Conservation (phyloP, 805 yeast species). For the Candida endomychidarum region DNA sequence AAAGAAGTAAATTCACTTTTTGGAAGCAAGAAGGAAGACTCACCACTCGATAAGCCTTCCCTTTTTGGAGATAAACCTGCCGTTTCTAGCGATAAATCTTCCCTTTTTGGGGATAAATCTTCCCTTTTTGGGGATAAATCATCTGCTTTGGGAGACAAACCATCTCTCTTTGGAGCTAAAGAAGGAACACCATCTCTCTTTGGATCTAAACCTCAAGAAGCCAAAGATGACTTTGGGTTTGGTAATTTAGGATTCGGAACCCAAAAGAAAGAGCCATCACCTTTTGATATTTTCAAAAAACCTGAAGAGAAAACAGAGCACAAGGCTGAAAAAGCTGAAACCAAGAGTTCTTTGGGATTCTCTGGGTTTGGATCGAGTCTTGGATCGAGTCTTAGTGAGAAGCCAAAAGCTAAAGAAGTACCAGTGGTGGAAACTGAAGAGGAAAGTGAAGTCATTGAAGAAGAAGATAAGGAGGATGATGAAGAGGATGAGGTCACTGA, state of each 20-base stretch:
- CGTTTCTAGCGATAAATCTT: too few species aligned
- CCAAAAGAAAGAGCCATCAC: constrained; percentile 1
- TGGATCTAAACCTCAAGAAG: too few species aligned
- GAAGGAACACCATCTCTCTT: too few species aligned
- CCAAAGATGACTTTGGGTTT: not conserved
- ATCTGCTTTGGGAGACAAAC: too few species aligned
- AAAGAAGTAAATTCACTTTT: not conserved
- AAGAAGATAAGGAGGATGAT: constrained; percentile 6
- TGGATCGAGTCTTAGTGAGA: not conserved
- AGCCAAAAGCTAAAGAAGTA: not conserved
- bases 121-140: too few species aligned
- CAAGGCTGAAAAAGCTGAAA: not conserved
- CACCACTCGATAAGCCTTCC: not conserved
- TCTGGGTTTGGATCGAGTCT: not conserved
- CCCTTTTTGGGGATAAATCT: too few species aligned
- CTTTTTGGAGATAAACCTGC: not conserved
- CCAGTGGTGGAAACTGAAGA: too few species aligned
- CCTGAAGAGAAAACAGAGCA: not conserved
- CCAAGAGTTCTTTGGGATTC: not conserved
- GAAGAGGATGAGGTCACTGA: constrained; percentile 10
- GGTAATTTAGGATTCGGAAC: not conserved
- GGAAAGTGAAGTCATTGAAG: not conserved
- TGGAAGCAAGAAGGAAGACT: not conserved
- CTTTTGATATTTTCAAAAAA: constrained; percentile 3
- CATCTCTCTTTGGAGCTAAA: too few species aligned